Evolutionary conservation across 176 grass and related monocot species (phyloP).

Genomic region (Eragrostis curvula): DNA sequence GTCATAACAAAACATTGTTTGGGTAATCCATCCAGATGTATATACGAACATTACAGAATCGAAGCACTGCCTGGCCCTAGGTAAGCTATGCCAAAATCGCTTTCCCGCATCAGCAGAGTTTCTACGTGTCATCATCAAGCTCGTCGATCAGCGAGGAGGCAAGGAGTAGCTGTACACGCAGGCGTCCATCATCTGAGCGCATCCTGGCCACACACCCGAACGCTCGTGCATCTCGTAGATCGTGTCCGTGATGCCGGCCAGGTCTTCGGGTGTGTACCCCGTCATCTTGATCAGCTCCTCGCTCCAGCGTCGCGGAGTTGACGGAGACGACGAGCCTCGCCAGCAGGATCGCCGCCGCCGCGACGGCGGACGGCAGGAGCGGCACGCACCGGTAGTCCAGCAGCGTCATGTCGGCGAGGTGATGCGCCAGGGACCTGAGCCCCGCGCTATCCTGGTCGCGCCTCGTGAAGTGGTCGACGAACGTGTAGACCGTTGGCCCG

Average conservation of each 20-base stretch:
- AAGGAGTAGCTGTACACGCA: background rate
- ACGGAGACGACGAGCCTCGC: background rate
- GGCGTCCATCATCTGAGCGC: background rate
- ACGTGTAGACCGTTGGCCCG: slow-evolving; percentile 37
- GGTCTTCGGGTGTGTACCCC: background rate
- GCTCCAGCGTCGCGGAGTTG: background rate
- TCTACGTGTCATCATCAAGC: too few species aligned
- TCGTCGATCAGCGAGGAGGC: background rate
- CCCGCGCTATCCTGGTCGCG: background rate
- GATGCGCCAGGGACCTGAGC: background rate
- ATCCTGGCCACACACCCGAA: background rate
- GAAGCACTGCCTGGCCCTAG: too few species aligned
- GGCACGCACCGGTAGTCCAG: slow-evolving; percentile 19
- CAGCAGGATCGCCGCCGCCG: slow-evolving; percentile 18
- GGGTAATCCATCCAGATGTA: too few species aligned
- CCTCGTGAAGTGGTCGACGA: slow-evolving; percentile 22
- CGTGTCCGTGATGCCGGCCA: background rate
- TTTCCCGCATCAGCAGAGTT: background rate
- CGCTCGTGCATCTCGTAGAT: slow-evolving; percentile 12
- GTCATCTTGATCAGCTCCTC: background rate
- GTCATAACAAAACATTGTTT: too few species aligned
- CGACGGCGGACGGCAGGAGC: slow-evolving; percentile 9
- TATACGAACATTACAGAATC: background rate
- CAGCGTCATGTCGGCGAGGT: slow-evolving; percentile 16
- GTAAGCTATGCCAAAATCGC: too few species aligned